phyloP scores from a whole-genome alignment of 371 early-diverging fungal species.

The Mucor irregularis region DNA sequence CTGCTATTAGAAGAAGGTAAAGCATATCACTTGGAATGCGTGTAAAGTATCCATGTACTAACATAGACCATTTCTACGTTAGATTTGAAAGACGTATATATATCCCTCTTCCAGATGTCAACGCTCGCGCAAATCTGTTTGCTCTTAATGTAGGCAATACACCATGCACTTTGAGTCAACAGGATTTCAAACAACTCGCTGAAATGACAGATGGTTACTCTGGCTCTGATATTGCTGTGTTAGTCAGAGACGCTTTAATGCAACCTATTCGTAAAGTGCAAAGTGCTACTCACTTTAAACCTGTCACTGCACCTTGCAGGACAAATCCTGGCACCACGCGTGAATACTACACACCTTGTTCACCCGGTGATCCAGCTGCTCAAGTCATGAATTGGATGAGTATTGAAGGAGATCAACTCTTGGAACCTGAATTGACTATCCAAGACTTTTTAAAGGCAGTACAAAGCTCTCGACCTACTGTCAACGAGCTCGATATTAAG shows the following conservation, averaged over 20 bases:
- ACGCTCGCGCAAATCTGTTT: slow-evolving; percentile 92
- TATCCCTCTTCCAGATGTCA: slow-evolving; percentile 91
- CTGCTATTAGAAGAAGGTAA: slow-evolving; percentile 89
- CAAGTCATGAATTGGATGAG: slow-evolving; percentile 90
- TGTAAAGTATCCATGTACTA: slow-evolving; percentile 58
- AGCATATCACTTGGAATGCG: not conserved
- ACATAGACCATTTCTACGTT: not conserved
- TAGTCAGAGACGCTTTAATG: slow-evolving; percentile 96
- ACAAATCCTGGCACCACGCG: slow-evolving; percentile 55
- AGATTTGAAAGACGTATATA: slow-evolving; percentile 97
- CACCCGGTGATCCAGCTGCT: slow-evolving; percentile 90
- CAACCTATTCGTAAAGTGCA: slow-evolving; percentile 96
- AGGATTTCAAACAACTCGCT: slow-evolving; percentile 77
- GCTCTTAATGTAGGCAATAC: slow-evolving; percentile 88
- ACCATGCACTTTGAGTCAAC: slow-evolving; percentile 71
- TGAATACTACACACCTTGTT: slow-evolving; percentile 89
- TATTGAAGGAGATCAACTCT: slow-evolving; percentile 80
- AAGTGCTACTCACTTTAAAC: slow-evolving; percentile 91
- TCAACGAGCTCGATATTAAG: slow-evolving; percentile 78
- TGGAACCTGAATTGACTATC: slow-evolving; percentile 88
- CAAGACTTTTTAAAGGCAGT: slow-evolving; percentile 86
- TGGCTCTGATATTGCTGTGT: slow-evolving; percentile 92
- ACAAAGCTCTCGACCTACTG: slow-evolving; percentile 77
- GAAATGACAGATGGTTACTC: slow-evolving; percentile 89
- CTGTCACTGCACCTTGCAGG: slow-evolving; percentile 64